Conservation (phyloP, 805 yeast species). For the Lachancea lanzarotensis region DNA sequence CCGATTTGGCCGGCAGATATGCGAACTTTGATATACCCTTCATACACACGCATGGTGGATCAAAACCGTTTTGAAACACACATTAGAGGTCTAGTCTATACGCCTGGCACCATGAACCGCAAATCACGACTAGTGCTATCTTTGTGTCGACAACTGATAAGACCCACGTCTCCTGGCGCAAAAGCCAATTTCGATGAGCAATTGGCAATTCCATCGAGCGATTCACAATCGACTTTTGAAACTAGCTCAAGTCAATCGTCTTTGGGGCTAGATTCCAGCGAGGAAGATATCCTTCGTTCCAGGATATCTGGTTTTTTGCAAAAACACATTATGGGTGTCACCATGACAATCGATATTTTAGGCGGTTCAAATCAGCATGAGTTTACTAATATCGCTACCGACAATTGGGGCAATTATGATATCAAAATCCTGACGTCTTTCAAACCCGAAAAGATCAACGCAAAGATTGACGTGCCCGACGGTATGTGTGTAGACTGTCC, state of each 20-base stretch:
- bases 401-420: conserved; percentile 61
- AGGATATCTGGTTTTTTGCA: conserved; percentile 68
- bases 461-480: conserved; percentile 22
- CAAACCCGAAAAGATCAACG: conserved; percentile 38
- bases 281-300: conserved; percentile 43
- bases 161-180: conserved; percentile 26
- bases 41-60: conserved; percentile 39
- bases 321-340: conserved; percentile 52
- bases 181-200: conserved; percentile 30
- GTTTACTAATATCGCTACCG: conserved; percentile 43
- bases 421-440: conserved; percentile 48
- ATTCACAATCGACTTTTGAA: conserved; percentile 17
- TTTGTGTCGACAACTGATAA: conserved; percentile 50
- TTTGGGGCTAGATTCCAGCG: conserved; percentile 2
- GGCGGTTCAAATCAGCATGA: conserved; percentile 27
- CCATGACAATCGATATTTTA: conserved; percentile 50
- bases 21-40: conserved; percentile 52
- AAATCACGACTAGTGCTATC: conserved; percentile 65
- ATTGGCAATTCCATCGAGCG: conserved; percentile 21
- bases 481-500: conserved; percentile 15
- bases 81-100: conserved; percentile 62
- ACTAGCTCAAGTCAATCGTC: conserved; percentile 18
- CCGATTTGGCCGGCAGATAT: conserved; percentile 47
- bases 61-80: conserved; percentile 44
- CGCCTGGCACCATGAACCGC: conserved; percentile 65